A percentile compares a stretch with the other conserved stretches of the same genome.
These are phyloP conservation scores for Chlorella vulgaris DNA, from an alignment of 139 green algal genomes.

Conservation along the genomic window DNA sequence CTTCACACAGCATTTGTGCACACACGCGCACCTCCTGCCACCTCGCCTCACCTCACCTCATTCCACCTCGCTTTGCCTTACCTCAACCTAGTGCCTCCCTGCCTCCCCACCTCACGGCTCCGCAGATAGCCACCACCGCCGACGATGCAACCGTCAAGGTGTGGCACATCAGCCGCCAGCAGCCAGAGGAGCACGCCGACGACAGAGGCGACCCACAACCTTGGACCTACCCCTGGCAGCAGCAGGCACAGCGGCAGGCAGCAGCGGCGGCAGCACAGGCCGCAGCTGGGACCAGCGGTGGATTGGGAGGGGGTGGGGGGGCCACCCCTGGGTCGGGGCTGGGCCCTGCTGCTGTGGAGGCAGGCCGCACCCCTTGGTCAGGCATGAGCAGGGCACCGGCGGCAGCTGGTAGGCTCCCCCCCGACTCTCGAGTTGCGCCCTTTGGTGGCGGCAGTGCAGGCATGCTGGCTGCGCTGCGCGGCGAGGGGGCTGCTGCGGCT, in stretches of 20 bases:
- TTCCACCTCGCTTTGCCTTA: neutral
- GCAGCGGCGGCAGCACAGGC: slow-evolving; percentile 2
- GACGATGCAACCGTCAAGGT: slow-evolving; percentile 70
- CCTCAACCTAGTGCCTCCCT: neutral
- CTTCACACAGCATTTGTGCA: no score
- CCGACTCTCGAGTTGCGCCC: neutral
- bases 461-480: slow-evolving; percentile 14
- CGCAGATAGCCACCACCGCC: slow-evolving; percentile 58
- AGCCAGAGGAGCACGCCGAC: slow-evolving; percentile 23
- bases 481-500: neutral
- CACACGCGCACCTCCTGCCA: no score
- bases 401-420: no score
- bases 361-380: neutral
- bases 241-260: neutral
- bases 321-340: neutral
- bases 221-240: slow-evolving; percentile 9
- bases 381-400: neutral
- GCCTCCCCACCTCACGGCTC: neutral
- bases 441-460: neutral
- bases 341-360: neutral
- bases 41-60: neutral
- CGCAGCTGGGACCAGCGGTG: neutral
- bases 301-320: neutral
- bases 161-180: slow-evolving; percentile 55
- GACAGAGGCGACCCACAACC: neutral